Evolutionary conservation across 2,329 filamentous ascomycete species (phyloP), one percentile per base, ranked within the genome.

Genomic region (Waltergamsia citrina): DNA sequence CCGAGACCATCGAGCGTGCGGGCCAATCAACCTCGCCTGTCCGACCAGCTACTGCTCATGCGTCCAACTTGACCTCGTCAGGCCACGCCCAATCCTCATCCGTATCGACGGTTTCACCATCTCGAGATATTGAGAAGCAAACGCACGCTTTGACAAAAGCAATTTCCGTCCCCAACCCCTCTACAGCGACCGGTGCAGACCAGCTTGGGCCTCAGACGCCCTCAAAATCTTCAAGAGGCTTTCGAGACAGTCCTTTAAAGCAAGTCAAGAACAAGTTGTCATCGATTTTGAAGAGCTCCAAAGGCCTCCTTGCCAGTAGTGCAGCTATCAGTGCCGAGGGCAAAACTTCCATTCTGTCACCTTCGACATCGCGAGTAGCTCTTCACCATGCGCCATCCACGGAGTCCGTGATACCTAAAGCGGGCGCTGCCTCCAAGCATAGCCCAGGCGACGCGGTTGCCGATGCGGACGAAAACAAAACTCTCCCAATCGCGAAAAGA

Each of bases 221-320:
- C 42, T 53, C 61, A 3, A 77, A 75, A 44, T 78, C 75, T 2
- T 72, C 73, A 0, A 61, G 73, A 35, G 62, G 53, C 32, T 65
- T 74, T 46, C 66, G 69, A 7, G 87, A 93, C 44, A 90, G 82
- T 38, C 86, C 86, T 5, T 59, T 95, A 38, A 94, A 88, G 56
- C 86, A 92, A 33, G 88, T 92, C 19, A 96, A 94, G 62, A 85
- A 84, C 50, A 93, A 87, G 53, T 67, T 96, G 31, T 93, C 90
- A 30, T 94, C 88, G 8, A 87, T 94, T 39, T 67, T 95, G 46
- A 88, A 87, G 57, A 84, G 81, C 36, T 92, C 88, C 4, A 90
- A 84, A 54, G 85, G 81, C 11, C 73, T 95, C 32, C 80, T 95
- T 41, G 85, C 81, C 14, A 93, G 83, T 44, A 90, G 75, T 44